Conservation (phyloP, 441 rosid species). For the Capsella rubella region DNA sequence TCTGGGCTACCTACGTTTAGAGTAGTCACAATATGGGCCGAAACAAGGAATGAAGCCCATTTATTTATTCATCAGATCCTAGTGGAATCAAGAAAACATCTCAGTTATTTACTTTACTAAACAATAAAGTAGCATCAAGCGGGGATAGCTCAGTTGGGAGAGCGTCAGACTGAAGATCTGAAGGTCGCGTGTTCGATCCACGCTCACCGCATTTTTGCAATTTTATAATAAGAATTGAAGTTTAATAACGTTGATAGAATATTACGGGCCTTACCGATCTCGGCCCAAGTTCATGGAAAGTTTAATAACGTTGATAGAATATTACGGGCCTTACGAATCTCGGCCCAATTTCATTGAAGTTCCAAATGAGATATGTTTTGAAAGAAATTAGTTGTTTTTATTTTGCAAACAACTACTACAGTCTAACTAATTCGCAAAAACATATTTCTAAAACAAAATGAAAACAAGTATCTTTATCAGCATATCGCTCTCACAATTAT, state of each 20-base stretch:
- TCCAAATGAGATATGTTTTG: not conserved
- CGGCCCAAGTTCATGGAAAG: not conserved
- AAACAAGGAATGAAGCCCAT: not conserved
- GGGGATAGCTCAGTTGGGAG: slow-evolving; percentile 53
- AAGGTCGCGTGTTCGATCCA: slow-evolving; percentile 79
- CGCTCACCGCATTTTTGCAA: slow-evolving; percentile 64
- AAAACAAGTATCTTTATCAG: not conserved
- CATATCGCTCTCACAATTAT: slow-evolving; percentile 1
- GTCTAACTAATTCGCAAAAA: not conserved
- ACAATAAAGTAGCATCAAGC: not conserved
- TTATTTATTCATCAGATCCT: not conserved
- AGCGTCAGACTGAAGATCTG: slow-evolving; percentile 53
- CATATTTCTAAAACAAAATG: no score
- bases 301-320: not conserved
- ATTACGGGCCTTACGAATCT: not conserved
- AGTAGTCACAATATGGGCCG: not conserved
- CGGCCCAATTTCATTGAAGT: not conserved
- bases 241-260: not conserved
- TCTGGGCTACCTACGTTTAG: not conserved
- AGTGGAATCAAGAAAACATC: not conserved
- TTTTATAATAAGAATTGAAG: not conserved
- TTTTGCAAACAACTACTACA: not conserved
- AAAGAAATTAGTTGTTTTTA: not conserved
- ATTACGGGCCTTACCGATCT: not conserved
- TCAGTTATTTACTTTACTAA: no score